Evolutionary conservation across 352 stramenopile species (phyloP).

Genomic region (Pythium insidiosum): DNA sequence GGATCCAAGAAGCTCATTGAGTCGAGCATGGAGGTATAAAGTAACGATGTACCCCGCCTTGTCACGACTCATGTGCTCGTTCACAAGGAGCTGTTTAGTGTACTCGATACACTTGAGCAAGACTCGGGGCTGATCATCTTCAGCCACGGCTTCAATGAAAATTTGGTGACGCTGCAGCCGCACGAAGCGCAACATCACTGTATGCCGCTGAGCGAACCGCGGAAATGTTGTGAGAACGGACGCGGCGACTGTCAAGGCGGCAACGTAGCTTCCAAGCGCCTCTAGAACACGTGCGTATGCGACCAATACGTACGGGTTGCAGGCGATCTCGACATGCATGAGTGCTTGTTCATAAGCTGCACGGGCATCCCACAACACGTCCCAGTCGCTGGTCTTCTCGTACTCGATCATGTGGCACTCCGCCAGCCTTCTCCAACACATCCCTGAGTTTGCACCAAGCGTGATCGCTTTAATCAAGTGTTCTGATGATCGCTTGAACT

Average conservation of each 20-base stretch:
- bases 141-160: constrained; percentile 16
- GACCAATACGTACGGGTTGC: constrained; percentile 33
- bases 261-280: constrained; percentile 33
- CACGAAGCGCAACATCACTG: constrained; percentile 40
- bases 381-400: constrained; percentile 39
- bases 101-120: constrained; percentile 43
- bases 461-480: constrained; percentile 44
- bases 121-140: constrained; percentile 15
- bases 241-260: constrained; percentile 31
- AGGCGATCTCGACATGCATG: constrained; percentile 35
- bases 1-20: constrained; percentile 41
- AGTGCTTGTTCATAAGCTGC: constrained; percentile 48
- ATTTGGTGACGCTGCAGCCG: constrained; percentile 50
- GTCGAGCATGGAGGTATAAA: constrained; percentile 51
- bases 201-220: constrained; percentile 25
- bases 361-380: constrained; percentile 51
- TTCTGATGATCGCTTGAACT: constrained; percentile 30
- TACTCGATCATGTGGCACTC: constrained; percentile 46
- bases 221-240: constrained; percentile 50
- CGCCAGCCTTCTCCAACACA: constrained; percentile 47
- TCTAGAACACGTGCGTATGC: constrained; percentile 53
- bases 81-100: constrained; percentile 38
- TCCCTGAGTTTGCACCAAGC: constrained; percentile 27
- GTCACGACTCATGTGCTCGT: too few relatives aligned
- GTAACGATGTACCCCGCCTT: constrained; percentile 32